These are phyloP conservation scores for Lantana camara DNA, from an alignment of 257 asterid genomes.

Conservation along the genomic window DNA sequence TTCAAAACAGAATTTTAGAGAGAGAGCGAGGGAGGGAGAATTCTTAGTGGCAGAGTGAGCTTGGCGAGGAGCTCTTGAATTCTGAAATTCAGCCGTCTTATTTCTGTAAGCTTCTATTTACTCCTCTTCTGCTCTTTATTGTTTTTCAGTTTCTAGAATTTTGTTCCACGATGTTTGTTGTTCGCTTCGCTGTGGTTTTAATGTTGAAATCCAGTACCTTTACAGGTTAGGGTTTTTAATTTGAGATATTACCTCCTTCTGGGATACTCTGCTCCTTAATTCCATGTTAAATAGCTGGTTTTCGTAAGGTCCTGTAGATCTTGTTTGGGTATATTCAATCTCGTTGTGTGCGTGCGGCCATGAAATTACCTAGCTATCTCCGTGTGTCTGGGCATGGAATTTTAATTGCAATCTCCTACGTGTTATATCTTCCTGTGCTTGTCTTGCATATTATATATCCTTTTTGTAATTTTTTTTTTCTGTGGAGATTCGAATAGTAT, in stretches of 20 bases:
- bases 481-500: conserved; percentile 3
- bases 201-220: background rate
- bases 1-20: conserved; percentile 27
- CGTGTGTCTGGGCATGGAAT: background rate
- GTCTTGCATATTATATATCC: background rate
- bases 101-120: conserved; percentile 38
- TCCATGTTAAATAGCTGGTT: background rate
- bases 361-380: background rate
- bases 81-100: conserved; percentile 25
- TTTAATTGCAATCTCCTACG: background rate
- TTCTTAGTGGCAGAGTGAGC: conserved; percentile 24
- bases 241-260: conserved; percentile 19
- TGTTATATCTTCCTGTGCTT: background rate
- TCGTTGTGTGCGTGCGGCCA: conserved; percentile 3
- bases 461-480: background rate
- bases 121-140: background rate
- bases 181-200: background rate
- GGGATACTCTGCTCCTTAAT: background rate
- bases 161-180: background rate
- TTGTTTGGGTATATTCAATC: conserved; percentile 23
- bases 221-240: conserved; percentile 49
- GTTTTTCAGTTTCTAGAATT: conserved; percentile 13
- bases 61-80: conserved; percentile 27
- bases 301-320: conserved; percentile 14
- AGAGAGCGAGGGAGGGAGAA: conserved; percentile 29